phyloP scores from a whole-genome alignment of 345 rosid species.

The Gossypium longicalyx region DNA sequence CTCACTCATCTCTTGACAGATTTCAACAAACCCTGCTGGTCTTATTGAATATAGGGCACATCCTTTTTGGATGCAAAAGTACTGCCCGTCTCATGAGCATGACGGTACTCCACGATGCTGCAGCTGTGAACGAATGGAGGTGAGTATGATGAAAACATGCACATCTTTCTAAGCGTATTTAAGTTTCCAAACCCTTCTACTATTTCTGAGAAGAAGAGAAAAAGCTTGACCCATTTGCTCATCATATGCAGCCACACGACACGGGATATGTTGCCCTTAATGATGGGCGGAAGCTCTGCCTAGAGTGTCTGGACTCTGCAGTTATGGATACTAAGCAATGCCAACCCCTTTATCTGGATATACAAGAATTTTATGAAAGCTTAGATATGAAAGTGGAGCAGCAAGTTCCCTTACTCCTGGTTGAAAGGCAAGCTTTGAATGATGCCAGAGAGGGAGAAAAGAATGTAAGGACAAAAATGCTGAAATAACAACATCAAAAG shows the following conservation, averaged over 20 bases:
- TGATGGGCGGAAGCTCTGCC: constrained; percentile 93
- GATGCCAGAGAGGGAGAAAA: constrained; percentile 96
- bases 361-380: constrained; percentile 76
- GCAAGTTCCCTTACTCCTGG: constrained; percentile 82
- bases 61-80: constrained; percentile 94
- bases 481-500: neutral
- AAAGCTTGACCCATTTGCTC: constrained; percentile 14
- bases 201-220: neutral
- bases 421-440: constrained; percentile 89
- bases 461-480: constrained; percentile 46
- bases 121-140: constrained; percentile 99
- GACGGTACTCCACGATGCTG: constrained; percentile 94
- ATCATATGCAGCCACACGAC: constrained; percentile 56
- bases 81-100: constrained; percentile 89
- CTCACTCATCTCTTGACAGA: constrained; percentile 49
- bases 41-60: constrained; percentile 97
- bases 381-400: constrained; percentile 86
- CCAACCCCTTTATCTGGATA: constrained; percentile 79
- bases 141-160: constrained; percentile 29
- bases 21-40: constrained; percentile 85
- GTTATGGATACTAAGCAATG: constrained; percentile 84
- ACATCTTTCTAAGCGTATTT: neutral
- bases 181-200: neutral
- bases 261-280: constrained; percentile 59
- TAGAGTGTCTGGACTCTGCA: constrained; percentile 91